Base-by-base conservation (phyloP, 768 basidiomycete species). In the Chalciporus pseudorubinellus region DNA sequence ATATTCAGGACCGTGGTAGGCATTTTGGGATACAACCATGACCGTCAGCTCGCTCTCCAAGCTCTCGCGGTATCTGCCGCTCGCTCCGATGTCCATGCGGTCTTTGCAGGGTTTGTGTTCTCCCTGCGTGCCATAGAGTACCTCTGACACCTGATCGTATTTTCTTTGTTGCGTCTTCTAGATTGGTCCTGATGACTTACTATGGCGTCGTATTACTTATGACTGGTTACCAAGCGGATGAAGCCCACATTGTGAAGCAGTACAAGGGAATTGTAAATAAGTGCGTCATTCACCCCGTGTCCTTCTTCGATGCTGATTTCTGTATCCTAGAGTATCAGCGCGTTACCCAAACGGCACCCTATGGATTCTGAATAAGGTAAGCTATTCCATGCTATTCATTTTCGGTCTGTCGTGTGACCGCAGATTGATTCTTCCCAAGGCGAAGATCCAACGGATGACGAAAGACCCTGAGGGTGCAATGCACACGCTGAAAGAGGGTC, bases 121-220 rank as follows among this genome's bases (percentile, higher is more conserved):
- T 34, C 21, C 21, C 20, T n/a, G 3, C 34, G 21, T 10, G 22
- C 50, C 19, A 9, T 34, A 31, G 33, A 45, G n/a, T 4, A 44
- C 5, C 39, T 43, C 24, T 26, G 19, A 43, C 18, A 16, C 34
- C 45, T 47, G 33, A 54, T 26, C 29, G 20, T 18, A 19, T 40
- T 46, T 21, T 42, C 42, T 59, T 26, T 24, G n/a, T 10, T n/a
- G 20, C 34, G 42, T 9, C 42, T 20, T 38, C 16, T 49, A 87
- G 86, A 13, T 71, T 92, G n/a, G 79, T 87, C 0, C 68, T 92
- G 8, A 91, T 92, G 87, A 86, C 87, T 3, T 91, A 90, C 61
- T 74, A 87, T 47, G 85, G 89, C 22, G 77, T 84, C 45, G 79
- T 90, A 5, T 74, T 91, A 2, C 77, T 87, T 0, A 63, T 88